phyloP scores from a whole-genome alignment of 495 filamentous ascomycete species.

The Oleoguttula mirabilis region DNA sequence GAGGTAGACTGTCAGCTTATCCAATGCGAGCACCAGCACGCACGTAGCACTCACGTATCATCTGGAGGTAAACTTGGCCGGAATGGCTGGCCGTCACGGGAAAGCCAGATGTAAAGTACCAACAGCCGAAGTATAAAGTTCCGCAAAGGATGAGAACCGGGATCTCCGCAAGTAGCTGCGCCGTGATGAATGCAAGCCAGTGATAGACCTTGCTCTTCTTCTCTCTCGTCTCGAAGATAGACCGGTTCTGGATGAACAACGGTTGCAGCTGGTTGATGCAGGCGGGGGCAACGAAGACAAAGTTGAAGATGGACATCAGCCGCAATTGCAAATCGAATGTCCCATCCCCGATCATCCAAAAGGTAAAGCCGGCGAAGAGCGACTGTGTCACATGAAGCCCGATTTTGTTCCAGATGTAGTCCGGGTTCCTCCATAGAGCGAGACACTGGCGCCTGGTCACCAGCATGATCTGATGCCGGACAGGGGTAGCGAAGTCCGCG shows the following conservation, averaged over 20 bases:
- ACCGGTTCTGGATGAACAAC: conserved; percentile 40
- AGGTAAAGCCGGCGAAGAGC: conserved; percentile 82
- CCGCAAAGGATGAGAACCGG: too few relatives aligned
- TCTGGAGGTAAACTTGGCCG: too few relatives aligned
- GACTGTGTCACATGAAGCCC: conserved; percentile 40
- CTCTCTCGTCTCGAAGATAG: conserved; percentile 43
- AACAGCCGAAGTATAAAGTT: too few relatives aligned
- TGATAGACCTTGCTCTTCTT: conserved; percentile 43
- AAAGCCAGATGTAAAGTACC: too few relatives aligned
- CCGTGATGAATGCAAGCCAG: conserved; percentile 43
- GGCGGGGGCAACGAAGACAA: conserved; percentile 39
- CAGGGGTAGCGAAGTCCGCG: conserved; percentile 34
- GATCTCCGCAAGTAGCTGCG: conserved; percentile 32
- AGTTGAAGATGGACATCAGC: conserved; percentile 41
- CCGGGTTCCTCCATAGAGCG: conserved; percentile 81
- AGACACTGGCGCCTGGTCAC: conserved; percentile 60
- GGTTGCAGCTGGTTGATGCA: conserved; percentile 44
- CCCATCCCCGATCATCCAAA: conserved; percentile 58
- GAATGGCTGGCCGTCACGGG: too few relatives aligned
- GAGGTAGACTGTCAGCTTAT: too few relatives aligned
- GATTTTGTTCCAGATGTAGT: conserved; percentile 67
- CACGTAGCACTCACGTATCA: too few relatives aligned
- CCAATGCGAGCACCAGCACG: too few relatives aligned
- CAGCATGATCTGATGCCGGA: conserved; percentile 40
- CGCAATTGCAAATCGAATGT: conserved; percentile 70